Conservation (phyloP, 2,329 filamentous ascomycete genomes). For the Fusarium austroafricanum region DNA sequence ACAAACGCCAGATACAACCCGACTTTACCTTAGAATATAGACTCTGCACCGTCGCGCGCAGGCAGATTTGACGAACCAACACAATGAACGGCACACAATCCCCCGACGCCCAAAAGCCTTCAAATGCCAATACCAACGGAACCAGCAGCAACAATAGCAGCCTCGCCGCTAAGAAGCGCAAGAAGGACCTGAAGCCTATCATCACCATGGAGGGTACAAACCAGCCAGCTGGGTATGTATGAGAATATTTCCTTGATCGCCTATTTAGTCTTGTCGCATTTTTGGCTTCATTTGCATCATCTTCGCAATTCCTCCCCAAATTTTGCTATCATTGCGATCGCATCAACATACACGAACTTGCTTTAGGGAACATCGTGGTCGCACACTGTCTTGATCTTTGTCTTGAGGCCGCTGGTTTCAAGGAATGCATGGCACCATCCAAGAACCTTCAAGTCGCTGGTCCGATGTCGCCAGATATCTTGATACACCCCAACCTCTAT, state of each 20-base stretch:
- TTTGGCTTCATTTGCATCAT: background rate
- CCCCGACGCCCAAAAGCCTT: constrained; percentile 49
- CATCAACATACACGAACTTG: background rate
- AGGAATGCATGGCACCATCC: constrained; percentile 1
- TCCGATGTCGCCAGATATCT: constrained; percentile 7
- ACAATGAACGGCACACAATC: constrained; percentile 47
- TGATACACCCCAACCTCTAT: constrained; percentile 9
- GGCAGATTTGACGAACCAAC: constrained; percentile 19
- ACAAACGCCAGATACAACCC: background rate
- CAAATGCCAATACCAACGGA: constrained; percentile 47
- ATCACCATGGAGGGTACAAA: constrained; percentile 73
- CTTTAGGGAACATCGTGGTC: background rate
- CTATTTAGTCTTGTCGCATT: constrained; percentile 7
- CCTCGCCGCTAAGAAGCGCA: constrained; percentile 72
- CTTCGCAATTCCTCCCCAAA: background rate
- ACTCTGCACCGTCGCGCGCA: constrained; percentile 11
- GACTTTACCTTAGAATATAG: background rate
- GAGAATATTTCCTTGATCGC: background rate
- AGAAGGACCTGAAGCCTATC: constrained; percentile 82
- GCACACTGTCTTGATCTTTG: background rate
- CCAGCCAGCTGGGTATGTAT: constrained; percentile 53
- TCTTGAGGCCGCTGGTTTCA: background rate
- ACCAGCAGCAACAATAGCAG: constrained; percentile 44
- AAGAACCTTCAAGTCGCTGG: background rate
- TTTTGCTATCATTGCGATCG: constrained; percentile 2